A percentile compares a stretch with the other conserved stretches of the same genome.
Conservation (phyloP, 176 grass and related monocot genomes). For the Triticum monococcum region DNA sequence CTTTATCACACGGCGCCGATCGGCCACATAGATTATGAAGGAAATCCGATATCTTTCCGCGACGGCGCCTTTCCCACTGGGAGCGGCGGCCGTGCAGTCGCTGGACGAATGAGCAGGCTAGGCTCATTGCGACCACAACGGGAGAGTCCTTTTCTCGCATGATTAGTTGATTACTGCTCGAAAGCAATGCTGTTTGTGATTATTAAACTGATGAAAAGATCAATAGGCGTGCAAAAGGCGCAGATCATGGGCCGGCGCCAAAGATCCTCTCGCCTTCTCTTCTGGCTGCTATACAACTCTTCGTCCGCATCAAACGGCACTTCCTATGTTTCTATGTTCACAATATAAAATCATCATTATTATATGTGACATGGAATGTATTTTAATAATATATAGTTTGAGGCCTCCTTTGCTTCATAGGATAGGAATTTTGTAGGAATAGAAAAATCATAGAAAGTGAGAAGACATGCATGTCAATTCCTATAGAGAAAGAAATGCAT, state of each 20-base stretch:
- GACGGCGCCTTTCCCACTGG: neutral
- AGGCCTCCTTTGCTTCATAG: no score
- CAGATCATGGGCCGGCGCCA: neutral
- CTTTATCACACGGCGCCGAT: no score
- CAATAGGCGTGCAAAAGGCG: neutral
- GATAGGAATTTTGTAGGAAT: no score
- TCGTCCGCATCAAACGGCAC: neutral
- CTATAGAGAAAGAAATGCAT: no score
- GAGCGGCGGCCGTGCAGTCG: slow-evolving; percentile 9
- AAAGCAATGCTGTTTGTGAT: neutral
- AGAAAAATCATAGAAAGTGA: no score
- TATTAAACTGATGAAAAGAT: neutral
- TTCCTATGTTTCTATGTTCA: no score
- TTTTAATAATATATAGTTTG: no score
- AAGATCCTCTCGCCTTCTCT: neutral
- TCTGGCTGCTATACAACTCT: neutral
- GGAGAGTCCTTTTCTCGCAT: neutral
- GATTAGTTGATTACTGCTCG: neutral
- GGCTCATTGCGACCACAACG: neutral
- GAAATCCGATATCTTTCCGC: neutral
- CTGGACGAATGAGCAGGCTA: neutral
- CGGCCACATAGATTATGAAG: neutral
- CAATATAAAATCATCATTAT: no score
- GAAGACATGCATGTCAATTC: no score
- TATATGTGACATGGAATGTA: no score